A percentile compares a stretch with the other conserved stretches of the same genome.
phyloP scores from a whole-genome alignment of 108 stramenopile species.

The Schizochytrium sp. region DNA sequence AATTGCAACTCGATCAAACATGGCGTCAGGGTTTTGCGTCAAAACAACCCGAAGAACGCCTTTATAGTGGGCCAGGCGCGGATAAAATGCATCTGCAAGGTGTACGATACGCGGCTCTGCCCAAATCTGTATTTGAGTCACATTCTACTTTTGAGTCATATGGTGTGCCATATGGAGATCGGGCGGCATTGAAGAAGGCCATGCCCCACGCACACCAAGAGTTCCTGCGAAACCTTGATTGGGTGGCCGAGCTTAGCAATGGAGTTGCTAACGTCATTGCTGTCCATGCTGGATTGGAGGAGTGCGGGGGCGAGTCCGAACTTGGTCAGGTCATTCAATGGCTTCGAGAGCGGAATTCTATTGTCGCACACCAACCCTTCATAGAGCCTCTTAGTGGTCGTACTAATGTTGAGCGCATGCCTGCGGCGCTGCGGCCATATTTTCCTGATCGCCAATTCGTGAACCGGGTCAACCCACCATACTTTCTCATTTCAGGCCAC shows the following conservation, averaged over 20 bases:
- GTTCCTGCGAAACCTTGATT: slow-evolving; percentile 20
- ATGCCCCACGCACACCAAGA: slow-evolving; percentile 32
- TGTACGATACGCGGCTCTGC: slow-evolving; percentile 48
- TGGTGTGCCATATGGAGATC: slow-evolving; percentile 37
- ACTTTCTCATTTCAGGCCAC: slow-evolving; percentile 38
- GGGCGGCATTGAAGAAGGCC: background rate
- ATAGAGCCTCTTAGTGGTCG: slow-evolving; percentile 15
- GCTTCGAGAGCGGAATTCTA: background rate
- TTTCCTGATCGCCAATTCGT: slow-evolving; percentile 30
- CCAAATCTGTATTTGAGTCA: slow-evolving; percentile 30
- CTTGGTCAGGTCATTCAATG: slow-evolving; percentile 1
- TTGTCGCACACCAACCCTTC: slow-evolving; percentile 1
- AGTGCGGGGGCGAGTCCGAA: background rate
- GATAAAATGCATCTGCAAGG: slow-evolving; percentile 56
- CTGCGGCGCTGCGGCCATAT: background rate
- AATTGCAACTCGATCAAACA: background rate
- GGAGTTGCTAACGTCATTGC: slow-evolving; percentile 29
- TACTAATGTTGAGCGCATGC: slow-evolving; percentile 56
- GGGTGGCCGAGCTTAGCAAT: slow-evolving; percentile 38
- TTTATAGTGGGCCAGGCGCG: slow-evolving; percentile 23
- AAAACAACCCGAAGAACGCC: slow-evolving; percentile 13
- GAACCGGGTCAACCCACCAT: background rate
- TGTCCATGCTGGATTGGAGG: slow-evolving; percentile 50
- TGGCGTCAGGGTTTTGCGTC: background rate
- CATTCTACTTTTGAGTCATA: slow-evolving; percentile 47